Evolutionary conservation across 768 basidiomycete genomes (phyloP), one percentile per base, ranked within the genome.

Genomic region (Sistotremastrum suecicum): DNA sequence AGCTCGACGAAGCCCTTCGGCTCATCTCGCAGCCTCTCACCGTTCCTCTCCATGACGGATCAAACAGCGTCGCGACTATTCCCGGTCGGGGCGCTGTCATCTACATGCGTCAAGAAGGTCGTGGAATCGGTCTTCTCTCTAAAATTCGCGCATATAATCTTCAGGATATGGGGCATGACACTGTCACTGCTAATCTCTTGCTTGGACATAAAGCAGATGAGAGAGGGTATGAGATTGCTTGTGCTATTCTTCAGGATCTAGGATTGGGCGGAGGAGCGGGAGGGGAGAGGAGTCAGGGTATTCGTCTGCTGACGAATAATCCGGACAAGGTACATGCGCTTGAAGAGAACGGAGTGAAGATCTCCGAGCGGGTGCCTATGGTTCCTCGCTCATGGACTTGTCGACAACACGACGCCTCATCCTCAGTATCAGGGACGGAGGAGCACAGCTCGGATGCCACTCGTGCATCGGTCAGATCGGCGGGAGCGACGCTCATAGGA

Each of bases 61-160:
- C 53, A 6, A 49, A 65, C n/a, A 63, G 59, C 1, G 20, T 20
- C 20, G 39, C 43, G 2, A 62, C 60, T 3, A 75, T 89, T 31
- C 84, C 85, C 0, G 89, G 89, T 5, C 79, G 92, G 5, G 95
- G 95, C 11, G 91, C 83, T 3, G 82, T 98, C 51, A 72, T 98
- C 45, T 99, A 99, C 63, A 74, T 99, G 48, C 82, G 94, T 9
- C 95, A 99, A 61, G 95, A 99, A 60, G 95, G 95, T 33, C 80
- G 95, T 12, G 95, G 95, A 8, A 99, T 99, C 54, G 95, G 95
- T 0, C 68, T 99, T 3, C 66, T 97, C 35, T 91, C 90, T 42
- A 99, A 99, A 64, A 86, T 99, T 48, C 76, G 85, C 34, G 95
- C 95, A 9, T 99, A 99, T 66, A 99, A 99, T 59, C 70, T 98